Conservation (phyloP, 148 eudicot genomes). For the Rhododendron ferrugineum region DNA sequence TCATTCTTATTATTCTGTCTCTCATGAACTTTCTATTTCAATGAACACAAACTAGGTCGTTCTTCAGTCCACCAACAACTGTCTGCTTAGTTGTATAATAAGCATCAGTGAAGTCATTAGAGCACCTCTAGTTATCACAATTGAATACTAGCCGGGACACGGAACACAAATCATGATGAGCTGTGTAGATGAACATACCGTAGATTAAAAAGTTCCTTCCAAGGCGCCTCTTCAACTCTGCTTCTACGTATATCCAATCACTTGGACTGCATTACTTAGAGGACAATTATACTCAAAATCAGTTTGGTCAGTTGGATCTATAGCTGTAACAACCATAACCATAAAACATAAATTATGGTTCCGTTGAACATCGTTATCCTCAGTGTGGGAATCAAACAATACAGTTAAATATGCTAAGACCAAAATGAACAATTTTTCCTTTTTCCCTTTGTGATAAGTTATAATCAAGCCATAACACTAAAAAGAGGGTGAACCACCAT, state of each 20-base stretch:
- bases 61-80: not conserved
- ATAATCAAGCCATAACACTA: not conserved
- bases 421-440: not conserved
- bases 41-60: not conserved
- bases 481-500: not conserved
- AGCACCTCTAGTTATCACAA: not conserved
- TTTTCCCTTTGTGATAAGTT: not conserved
- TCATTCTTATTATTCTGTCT: not conserved
- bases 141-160: not conserved
- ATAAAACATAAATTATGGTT: not conserved
- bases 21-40: not conserved
- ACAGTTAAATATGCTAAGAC: not conserved
- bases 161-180: not conserved
- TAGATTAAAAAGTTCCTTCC: slow-evolving; percentile 80
- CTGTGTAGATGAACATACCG: slow-evolving; percentile 42
- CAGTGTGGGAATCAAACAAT: not conserved
- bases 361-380: not conserved
- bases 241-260: slow-evolving; percentile 96
- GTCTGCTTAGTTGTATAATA: not conserved
- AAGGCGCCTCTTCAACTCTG: slow-evolving; percentile 78
- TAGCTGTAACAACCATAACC: not conserved
- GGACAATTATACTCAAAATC: slow-evolving; percentile 12
- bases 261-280: slow-evolving; percentile 75
- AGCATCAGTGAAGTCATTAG: not conserved
- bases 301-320: slow-evolving; percentile 13